Percentiles rank a stretch among this genome's conserved stretches.
Evolutionary conservation across 2,329 filamentous ascomycete genomes (phyloP).

Genomic region (Phoma sp.): DNA sequence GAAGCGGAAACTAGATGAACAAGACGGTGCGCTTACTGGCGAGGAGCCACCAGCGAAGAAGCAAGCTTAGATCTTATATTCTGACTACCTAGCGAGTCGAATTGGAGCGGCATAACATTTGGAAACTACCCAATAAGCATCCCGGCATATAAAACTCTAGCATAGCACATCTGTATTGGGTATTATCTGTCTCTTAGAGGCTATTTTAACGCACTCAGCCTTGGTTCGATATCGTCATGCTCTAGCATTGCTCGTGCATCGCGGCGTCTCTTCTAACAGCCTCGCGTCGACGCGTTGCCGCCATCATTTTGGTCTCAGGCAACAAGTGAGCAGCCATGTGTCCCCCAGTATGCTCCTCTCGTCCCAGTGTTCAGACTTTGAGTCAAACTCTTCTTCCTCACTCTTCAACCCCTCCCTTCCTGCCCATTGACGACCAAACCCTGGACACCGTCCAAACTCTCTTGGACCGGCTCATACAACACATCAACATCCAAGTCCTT

Average conservation of each 20-base stretch:
- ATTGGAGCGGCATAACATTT: too few relatives aligned
- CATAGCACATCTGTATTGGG: not conserved
- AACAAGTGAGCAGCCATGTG: not conserved
- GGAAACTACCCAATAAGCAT: not conserved
- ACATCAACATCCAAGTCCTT: conserved; percentile 88
- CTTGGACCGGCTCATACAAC: conserved; percentile 58
- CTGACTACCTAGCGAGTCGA: too few relatives aligned
- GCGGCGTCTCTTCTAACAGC: not conserved
- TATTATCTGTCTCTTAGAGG: not conserved
- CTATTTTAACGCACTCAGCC: not conserved
- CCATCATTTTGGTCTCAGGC: not conserved
- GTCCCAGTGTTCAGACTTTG: not conserved
- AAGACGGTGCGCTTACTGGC: conserved; percentile 1
- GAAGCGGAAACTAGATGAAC: conserved; percentile 37
- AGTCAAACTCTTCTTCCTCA: not conserved
- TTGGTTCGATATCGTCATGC: not conserved
- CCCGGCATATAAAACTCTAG: not conserved
- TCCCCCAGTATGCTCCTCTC: not conserved
- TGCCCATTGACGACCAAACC: conserved; percentile 63
- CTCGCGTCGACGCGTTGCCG: not conserved
- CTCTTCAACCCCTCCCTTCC: conserved; percentile 42
- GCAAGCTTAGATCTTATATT: conserved; percentile 1
- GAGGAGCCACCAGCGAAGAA: conserved; percentile 17
- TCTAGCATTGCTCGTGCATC: not conserved
- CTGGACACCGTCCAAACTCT: conserved; percentile 67